These are phyloP conservation scores for Talaromyces sp. DNA, from an alignment of 2,329 filamentous ascomycete species.

Conservation along the genomic window DNA sequence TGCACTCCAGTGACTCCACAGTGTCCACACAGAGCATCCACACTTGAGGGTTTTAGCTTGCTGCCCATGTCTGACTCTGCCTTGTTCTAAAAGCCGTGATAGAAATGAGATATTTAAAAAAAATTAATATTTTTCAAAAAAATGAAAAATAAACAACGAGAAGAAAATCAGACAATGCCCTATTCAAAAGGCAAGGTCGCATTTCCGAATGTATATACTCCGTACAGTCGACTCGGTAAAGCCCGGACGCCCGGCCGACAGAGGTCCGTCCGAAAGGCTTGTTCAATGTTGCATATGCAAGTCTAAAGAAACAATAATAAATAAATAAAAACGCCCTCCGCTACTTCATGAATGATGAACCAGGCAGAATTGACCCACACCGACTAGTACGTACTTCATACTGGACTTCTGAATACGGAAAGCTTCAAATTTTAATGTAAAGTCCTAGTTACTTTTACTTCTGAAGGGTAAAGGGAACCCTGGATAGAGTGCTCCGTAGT, in stretches of 20 bases:
- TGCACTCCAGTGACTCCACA: background rate
- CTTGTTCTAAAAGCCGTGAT: background rate
- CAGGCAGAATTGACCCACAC: background rate
- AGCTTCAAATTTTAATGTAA: no score
- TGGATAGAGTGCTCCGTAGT: no score
- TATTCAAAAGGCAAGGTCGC: background rate
- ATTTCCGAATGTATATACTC: background rate
- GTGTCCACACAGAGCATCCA: background rate
- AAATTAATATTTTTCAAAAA: background rate
- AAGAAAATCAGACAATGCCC: background rate
- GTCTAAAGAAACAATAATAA: background rate
- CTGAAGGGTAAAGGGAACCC: no score
- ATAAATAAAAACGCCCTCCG: background rate
- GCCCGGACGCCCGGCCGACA: background rate
- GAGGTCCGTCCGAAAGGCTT: background rate
- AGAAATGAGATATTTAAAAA: background rate
- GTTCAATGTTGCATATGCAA: background rate
- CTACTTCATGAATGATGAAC: background rate
- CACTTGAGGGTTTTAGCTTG: background rate
- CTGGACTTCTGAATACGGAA: no score
- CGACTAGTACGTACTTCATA: no score
- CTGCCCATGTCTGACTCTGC: background rate
- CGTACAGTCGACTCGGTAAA: background rate
- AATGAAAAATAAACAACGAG: background rate
- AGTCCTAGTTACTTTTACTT: no score